Evolutionary conservation across 108 stramenopile species (phyloP).

Genomic region (Pseudonitzschia multistriata): DNA sequence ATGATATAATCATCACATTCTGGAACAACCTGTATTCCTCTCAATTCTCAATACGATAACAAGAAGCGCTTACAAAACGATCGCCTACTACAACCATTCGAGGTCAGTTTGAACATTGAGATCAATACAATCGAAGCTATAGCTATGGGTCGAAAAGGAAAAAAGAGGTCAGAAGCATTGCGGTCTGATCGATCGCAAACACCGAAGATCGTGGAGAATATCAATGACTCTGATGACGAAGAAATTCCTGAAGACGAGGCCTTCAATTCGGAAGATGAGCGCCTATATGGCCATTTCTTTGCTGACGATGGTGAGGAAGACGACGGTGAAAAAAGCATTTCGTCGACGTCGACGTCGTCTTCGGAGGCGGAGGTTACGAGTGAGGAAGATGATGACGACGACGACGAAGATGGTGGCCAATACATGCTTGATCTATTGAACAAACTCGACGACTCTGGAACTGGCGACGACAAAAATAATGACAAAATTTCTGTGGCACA

Average conservation of each 20-base stretch:
- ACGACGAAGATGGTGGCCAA: conserved; percentile 83
- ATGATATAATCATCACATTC: too few relatives aligned
- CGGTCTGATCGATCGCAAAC: background rate
- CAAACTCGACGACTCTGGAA: conserved; percentile 49
- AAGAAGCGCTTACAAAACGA: background rate
- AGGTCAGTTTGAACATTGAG: background rate
- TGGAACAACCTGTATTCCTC: too few relatives aligned
- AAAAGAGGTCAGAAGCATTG: conserved; percentile 6
- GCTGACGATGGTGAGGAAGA: conserved; percentile 21
- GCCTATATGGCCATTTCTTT: conserved; percentile 74
- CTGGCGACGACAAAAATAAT: conserved; percentile 18
- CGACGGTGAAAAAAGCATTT: conserved; percentile 41
- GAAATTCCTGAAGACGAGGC: conserved; percentile 82
- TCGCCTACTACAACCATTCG: too few relatives aligned
- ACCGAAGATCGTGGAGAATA: conserved; percentile 43
- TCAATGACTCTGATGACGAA: conserved; percentile 70
- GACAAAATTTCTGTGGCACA: conserved; percentile 29
- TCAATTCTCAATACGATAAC: too few relatives aligned
- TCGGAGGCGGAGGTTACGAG: conserved; percentile 38
- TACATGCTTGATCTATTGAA: conserved; percentile 83
- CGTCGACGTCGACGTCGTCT: conserved; percentile 45
- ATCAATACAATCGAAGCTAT: background rate
- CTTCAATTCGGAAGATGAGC: conserved; percentile 88
- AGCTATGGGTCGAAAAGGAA: conserved; percentile 22
- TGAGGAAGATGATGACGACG: conserved; percentile 62